Base-by-base conservation (phyloP, 768 basidiomycete species). In the Floccularia luteovirens region DNA sequence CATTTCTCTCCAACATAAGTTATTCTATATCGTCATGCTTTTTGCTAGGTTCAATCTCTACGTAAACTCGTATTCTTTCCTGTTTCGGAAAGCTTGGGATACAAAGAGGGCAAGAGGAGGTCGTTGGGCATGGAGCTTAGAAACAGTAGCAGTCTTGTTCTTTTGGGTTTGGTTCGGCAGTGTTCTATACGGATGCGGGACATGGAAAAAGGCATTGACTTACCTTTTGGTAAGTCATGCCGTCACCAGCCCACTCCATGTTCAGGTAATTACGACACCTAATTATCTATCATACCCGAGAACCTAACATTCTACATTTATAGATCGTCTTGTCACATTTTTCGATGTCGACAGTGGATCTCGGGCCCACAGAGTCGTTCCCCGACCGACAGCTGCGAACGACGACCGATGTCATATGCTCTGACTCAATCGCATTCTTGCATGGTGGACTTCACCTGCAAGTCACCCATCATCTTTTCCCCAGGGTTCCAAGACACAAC, bases 371-470 rank as follows among this genome's bases (percentile, higher is more conserved):
- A 21, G 96, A 99, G 56, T 93, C 90, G 0, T 98, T 97, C 67
- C 77, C 85, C 3, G 83, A 90, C 50, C 82, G 96, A 12, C 96
- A 99, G 59, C 66, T 99, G 51, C 85, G 96, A 35, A 99, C 96
- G n/a, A 98, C 96, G 0, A 85, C 89, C 32, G 96, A 99, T 59
- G 90, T 99, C 30, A 77, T 88, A 45, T 98, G 96, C 61, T 77
- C 80, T 2, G 70, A 82, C 1, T 76, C 78, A 23, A 72, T 97
- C 49, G 87, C 75, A 38, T 97, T 92, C 55, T 62, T 99, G 24
- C 96, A 99, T 53, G 96, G 96, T 8, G 96, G 96, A n/a, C 75
- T 99, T 14, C 90, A 99, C 51, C 78, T 98, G 10, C 96, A 99
- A 61, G 90, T 97, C 31, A 91, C 94, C 2, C 96, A 99, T 51